Evolutionary conservation across 805 yeast genomes (phyloP).

Genomic region (Schwanniomyces yamadae): DNA sequence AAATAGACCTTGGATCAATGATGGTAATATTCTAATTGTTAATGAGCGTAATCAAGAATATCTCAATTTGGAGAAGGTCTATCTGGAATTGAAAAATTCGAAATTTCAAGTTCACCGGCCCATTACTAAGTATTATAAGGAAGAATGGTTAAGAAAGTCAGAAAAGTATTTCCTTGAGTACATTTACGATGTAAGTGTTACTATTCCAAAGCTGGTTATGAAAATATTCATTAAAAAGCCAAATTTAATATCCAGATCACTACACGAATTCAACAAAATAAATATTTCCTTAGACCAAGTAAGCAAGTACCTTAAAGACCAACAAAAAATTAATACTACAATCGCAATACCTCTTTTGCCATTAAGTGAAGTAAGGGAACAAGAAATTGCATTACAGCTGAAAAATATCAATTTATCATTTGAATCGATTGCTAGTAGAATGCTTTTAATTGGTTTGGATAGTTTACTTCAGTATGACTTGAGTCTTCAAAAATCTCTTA

Average conservation of each 20-base stretch:
- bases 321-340: neutral
- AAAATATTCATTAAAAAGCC: conserved; percentile 4
- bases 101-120: conserved; percentile 6
- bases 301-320: neutral
- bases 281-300: neutral
- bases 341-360: conserved; percentile 7
- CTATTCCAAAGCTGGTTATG: conserved; percentile 2
- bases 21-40: conserved; percentile 30
- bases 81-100: conserved; percentile 7
- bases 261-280: conserved; percentile 4
- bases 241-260: conserved; percentile 4
- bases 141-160: conserved; percentile 2
- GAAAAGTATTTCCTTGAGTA: conserved; percentile 7
- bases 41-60: conserved; percentile 9
- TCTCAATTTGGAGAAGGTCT: conserved; percentile 9
- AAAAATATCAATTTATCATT: neutral
- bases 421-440: conserved; percentile 1
- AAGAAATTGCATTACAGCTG: conserved; percentile 1
- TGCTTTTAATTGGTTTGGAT: conserved; percentile 4
- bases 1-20: conserved; percentile 55
- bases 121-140: conserved; percentile 1
- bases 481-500: neutral
- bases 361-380: conserved; percentile 5
- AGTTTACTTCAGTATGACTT: too few species aligned
- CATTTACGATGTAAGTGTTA: conserved; percentile 5